These are phyloP conservation scores for Pestalotiopsis sp. DNA, from an alignment of 2,329 filamentous ascomycete species.

Conservation along the genomic window DNA sequence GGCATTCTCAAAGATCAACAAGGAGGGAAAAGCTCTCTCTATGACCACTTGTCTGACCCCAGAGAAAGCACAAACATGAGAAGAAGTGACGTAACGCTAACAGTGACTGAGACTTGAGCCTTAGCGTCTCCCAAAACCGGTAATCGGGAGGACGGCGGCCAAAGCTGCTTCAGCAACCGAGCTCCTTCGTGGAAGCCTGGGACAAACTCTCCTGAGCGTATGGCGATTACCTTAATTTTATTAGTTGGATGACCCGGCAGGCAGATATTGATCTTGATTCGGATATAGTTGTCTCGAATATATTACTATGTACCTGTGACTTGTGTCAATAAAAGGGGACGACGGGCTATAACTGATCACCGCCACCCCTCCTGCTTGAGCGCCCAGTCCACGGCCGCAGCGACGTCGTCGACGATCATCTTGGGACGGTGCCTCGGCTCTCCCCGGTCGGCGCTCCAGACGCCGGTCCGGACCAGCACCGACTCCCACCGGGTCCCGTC, in stretches of 20 bases:
- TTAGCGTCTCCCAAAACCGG: constrained; percentile 8
- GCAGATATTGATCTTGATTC: background rate
- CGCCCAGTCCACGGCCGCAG: constrained; percentile 77
- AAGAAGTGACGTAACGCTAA: constrained; percentile 5
- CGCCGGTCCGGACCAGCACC: constrained; percentile 79
- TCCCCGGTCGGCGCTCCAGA: constrained; percentile 56
- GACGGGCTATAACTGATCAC: constrained; percentile 17
- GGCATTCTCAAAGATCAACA: background rate
- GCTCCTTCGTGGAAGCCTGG: background rate
- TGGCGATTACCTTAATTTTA: no score
- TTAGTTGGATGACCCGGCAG: background rate
- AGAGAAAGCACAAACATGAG: background rate
- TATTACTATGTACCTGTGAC: background rate
- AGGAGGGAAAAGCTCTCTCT: background rate
- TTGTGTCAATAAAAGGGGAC: constrained; percentile 8
- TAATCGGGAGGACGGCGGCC: background rate
- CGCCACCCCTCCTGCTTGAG: constrained; percentile 57
- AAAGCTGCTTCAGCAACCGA: background rate
- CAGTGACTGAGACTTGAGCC: background rate
- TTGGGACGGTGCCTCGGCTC: constrained; percentile 64
- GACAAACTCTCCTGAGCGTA: no score
- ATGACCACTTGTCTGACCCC: background rate
- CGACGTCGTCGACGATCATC: constrained; percentile 73
- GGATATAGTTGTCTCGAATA: background rate
- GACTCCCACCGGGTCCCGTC: constrained; percentile 75